Evolutionary conservation across 2,329 filamentous ascomycete genomes (phyloP).

Genomic region (Fusarium sp.): DNA sequence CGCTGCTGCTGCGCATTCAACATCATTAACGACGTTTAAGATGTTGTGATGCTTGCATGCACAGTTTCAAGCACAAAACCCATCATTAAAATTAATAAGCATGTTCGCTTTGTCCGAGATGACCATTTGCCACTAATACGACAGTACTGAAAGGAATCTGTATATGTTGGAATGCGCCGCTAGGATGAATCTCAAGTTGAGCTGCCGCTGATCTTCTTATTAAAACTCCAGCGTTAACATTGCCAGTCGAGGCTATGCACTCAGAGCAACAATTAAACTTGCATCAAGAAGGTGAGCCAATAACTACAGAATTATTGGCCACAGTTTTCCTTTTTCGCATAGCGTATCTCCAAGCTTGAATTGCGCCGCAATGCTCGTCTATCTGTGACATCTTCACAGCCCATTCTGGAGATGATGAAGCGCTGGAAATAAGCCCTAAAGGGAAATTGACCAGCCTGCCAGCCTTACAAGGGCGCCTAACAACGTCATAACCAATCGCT

Average conservation of each 20-base stretch:
- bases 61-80: neutral
- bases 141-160: neutral
- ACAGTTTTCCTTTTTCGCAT: neutral
- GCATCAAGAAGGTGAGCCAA: neutral
- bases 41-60: neutral
- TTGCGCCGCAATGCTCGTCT: neutral
- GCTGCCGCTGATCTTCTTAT: neutral
- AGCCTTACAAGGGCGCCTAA: conserved; percentile 10
- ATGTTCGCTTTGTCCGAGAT: neutral
- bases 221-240: neutral
- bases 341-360: neutral
- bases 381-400: neutral
- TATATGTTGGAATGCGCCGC: neutral
- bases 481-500: conserved; percentile 9
- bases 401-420: neutral
- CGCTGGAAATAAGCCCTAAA: neutral
- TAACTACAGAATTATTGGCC: neutral
- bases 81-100: too few relatives aligned
- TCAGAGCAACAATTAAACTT: neutral
- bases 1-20: neutral
- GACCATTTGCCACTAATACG: neutral
- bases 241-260: neutral
- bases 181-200: neutral
- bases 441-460: conserved; percentile 4
- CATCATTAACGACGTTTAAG: too few relatives aligned